phyloP scores from a whole-genome alignment of 257 asterid genomes.

The Gentiana dahurica region DNA sequence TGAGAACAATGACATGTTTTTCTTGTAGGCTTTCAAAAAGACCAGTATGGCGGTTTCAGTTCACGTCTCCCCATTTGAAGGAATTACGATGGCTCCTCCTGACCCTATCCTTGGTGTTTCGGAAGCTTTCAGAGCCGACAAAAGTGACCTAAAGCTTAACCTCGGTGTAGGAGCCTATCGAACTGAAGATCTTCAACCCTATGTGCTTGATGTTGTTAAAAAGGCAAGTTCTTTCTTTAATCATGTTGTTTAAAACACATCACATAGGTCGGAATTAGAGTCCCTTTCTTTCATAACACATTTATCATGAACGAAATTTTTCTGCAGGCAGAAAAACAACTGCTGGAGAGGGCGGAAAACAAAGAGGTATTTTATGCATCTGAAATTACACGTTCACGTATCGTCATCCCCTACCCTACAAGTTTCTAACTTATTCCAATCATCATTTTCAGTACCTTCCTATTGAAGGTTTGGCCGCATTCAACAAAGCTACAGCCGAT shows the following conservation, averaged over 20 bases:
- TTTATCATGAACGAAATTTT: constrained; percentile 2
- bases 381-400: constrained; percentile 2
- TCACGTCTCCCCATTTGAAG: constrained; percentile 55
- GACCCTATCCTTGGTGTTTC: constrained; percentile 98
- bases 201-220: constrained; percentile 92
- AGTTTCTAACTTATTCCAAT: constrained; percentile 14
- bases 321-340: constrained; percentile 72
- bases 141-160: constrained; percentile 73
- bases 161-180: constrained; percentile 99
- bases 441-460: constrained; percentile 71
- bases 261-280: background rate
- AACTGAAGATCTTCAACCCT: constrained; percentile 93
- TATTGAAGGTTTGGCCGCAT: constrained; percentile 95
- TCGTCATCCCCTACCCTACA: constrained; percentile 9
- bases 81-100: constrained; percentile 87
- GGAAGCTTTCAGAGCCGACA: constrained; percentile 91
- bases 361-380: constrained; percentile 61
- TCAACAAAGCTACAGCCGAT: constrained; percentile 90
- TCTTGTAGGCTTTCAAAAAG: constrained; percentile 49
- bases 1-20: background rate
- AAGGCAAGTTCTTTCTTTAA: constrained; percentile 40
- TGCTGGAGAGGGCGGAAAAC: constrained; percentile 85
- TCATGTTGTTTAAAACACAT: background rate
- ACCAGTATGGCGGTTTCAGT: constrained; percentile 46
- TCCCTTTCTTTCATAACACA: background rate